These are phyloP conservation scores for Sphaceloma murrayae DNA, from an alignment of 2,329 filamentous ascomycete species.

Conservation along the genomic window DNA sequence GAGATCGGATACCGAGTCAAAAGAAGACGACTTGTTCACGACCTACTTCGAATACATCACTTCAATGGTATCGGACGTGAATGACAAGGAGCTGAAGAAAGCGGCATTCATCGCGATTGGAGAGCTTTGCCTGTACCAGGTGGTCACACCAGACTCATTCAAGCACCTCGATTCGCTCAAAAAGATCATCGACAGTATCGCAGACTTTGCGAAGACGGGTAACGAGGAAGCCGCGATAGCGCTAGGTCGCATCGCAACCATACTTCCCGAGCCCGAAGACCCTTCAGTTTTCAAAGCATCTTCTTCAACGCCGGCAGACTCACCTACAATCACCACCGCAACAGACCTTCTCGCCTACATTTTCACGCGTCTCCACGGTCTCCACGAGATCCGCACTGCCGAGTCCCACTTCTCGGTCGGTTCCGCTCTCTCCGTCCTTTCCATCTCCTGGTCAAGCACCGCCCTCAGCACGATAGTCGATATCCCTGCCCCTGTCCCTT, in stretches of 20 bases:
- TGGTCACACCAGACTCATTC: slow-evolving; percentile 38
- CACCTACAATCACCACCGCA: slow-evolving; percentile 19
- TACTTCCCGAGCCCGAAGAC: slow-evolving; percentile 40
- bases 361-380: slow-evolving; percentile 57
- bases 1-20: slow-evolving; percentile 29
- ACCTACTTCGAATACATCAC: slow-evolving; percentile 38
- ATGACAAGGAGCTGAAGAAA: slow-evolving; percentile 48
- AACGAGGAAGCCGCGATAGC: slow-evolving; percentile 74
- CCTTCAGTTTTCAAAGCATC: slow-evolving; percentile 21
- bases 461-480: slow-evolving; percentile 67
- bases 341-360: slow-evolving; percentile 45
- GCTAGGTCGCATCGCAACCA: slow-evolving; percentile 65
- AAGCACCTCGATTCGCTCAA: slow-evolving; percentile 19
- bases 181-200: slow-evolving; percentile 51
- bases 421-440: slow-evolving; percentile 70
- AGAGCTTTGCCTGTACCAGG: slow-evolving; percentile 51
- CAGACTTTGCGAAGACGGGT: slow-evolving; percentile 63
- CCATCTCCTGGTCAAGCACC: slow-evolving; percentile 74
- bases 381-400: slow-evolving; percentile 76
- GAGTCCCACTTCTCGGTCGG: slow-evolving; percentile 88
- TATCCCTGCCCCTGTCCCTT: slow-evolving; percentile 49
- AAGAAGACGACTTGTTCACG: slow-evolving; percentile 26
- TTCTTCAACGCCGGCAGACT: not conserved
- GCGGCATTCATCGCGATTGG: slow-evolving; percentile 50
- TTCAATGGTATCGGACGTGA: slow-evolving; percentile 44